These are phyloP conservation scores for Cicer yamashitae DNA, from an alignment of 306 rosid species.

Conservation along the genomic window DNA sequence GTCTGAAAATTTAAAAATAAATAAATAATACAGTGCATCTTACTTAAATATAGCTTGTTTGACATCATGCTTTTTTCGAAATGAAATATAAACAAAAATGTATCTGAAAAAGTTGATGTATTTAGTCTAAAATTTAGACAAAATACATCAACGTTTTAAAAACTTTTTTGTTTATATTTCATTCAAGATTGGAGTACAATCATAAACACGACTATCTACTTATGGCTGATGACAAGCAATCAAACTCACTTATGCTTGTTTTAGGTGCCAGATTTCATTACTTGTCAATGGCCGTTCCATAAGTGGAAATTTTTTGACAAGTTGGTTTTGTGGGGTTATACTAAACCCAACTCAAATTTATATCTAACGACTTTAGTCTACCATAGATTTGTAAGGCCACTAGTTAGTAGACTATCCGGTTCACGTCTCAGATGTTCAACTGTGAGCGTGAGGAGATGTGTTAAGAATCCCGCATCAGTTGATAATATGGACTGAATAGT, in stretches of 20 bases:
- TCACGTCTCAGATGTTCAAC: background rate
- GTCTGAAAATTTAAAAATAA: slow-evolving; percentile 56
- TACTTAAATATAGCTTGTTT: too few relatives aligned
- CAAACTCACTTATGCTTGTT: background rate
- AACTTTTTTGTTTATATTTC: too few relatives aligned
- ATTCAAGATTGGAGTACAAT: too few relatives aligned
- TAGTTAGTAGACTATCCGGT: background rate
- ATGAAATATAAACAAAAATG: too few relatives aligned
- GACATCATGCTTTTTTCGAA: too few relatives aligned
- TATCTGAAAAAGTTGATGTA: too few relatives aligned
- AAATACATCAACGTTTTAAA: too few relatives aligned
- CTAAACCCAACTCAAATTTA: background rate
- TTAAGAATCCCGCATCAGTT: background rate
- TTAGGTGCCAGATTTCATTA: background rate
- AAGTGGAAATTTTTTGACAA: background rate
- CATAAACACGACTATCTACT: too few relatives aligned
- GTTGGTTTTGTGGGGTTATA: background rate
- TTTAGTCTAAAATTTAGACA: too few relatives aligned
- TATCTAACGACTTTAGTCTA: background rate
- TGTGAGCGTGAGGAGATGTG: background rate
- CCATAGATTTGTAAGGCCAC: background rate
- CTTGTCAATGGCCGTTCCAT: background rate
- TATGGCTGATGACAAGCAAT: too few relatives aligned
- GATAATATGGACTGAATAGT: too few relatives aligned
- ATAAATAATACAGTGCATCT: background rate